Evolutionary conservation across 495 filamentous ascomycete species (phyloP), one percentile per base, ranked within the genome.

Genomic region (Talaromyces stipitatus): DNA sequence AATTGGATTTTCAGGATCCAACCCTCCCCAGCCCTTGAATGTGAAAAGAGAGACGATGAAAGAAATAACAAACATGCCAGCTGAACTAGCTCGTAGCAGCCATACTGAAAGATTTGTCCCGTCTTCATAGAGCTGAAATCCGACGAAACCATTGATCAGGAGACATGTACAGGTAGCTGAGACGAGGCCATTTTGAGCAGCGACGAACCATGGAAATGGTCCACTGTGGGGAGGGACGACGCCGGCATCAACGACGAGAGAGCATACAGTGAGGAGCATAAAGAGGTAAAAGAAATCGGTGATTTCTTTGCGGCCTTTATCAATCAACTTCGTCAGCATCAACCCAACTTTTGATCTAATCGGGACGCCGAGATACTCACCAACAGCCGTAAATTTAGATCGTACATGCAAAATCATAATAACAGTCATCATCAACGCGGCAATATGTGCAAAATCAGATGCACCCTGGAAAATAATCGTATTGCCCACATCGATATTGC

Each of bases 61-160:
- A 32, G 89, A 88, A 66, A 99, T 82, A 56, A 88, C 70, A 72
- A 97, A 97, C 78, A 95, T 94, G 51, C 75, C 82, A 1, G 85
- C 72, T 2, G 89, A 94, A 57, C 79, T 84, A 10, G 88, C 63
- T 28, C 95, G 85, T 51, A 99, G 78, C 56, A 96, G 83, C 94
- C 92, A 99, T 27, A 99, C 84, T 0, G 92, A 97, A 32, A 97
- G 79, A 7, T 86, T 85, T 2, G 94, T 99, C n/a, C 94, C 94
- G 68, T 99, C 94, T 71, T 99, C 94, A 70, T 97, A 99, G 4
- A 99, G 81, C 72, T 97, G 95, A 74, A 97, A 99, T 32, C 94
- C 94, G 38, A 99, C 92, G 67, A 99, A 99, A 27, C 95, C 94
- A 69, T 97, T 97, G 78, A 99, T 88, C 56, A 97, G 74, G 38